Percentiles rank a stretch among this genome's conserved stretches.
These are phyloP conservation scores for Amphichorda felina DNA, from an alignment of 2,329 filamentous ascomycete species.

Conservation along the genomic window DNA sequence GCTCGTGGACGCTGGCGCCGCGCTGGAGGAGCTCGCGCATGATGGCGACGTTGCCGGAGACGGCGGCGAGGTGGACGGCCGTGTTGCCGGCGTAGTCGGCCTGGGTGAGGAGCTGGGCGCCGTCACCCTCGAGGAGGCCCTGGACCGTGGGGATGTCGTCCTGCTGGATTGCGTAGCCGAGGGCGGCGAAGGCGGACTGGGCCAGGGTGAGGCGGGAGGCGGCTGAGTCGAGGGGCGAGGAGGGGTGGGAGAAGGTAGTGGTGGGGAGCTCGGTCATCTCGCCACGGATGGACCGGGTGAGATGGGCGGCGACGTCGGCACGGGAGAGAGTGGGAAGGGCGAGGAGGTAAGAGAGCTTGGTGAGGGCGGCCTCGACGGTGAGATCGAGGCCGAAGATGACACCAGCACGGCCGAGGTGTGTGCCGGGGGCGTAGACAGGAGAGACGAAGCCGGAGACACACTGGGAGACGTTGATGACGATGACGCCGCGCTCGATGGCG, in stretches of 20 bases:
- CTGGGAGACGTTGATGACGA: conserved; percentile 86
- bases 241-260: conserved; percentile 67
- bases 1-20: conserved; percentile 55
- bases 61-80: conserved; percentile 44
- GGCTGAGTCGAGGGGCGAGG: conserved; percentile 33
- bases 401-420: conserved; percentile 68
- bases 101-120: conserved; percentile 54
- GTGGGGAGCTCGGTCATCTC: conserved; percentile 70
- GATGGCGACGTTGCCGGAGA: conserved; percentile 40
- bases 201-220: conserved; percentile 29
- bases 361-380: conserved; percentile 82
- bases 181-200: conserved; percentile 59
- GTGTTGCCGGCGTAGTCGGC: conserved; percentile 78
- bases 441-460: conserved; percentile 70
- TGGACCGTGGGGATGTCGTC: conserved; percentile 55
- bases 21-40: conserved; percentile 45
- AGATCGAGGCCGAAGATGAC: conserved; percentile 84
- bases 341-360: conserved; percentile 80
- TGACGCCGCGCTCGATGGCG: conserved; percentile 68
- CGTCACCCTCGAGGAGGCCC: conserved; percentile 56
- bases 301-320: conserved; percentile 54
- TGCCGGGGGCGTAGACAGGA: conserved; percentile 66
- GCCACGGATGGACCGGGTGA: conserved; percentile 67
- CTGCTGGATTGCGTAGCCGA: conserved; percentile 69
- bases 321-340: conserved; percentile 51